Evolutionary conservation across 345 rosid species (phyloP).

Genomic region (Luvunga scandens): DNA sequence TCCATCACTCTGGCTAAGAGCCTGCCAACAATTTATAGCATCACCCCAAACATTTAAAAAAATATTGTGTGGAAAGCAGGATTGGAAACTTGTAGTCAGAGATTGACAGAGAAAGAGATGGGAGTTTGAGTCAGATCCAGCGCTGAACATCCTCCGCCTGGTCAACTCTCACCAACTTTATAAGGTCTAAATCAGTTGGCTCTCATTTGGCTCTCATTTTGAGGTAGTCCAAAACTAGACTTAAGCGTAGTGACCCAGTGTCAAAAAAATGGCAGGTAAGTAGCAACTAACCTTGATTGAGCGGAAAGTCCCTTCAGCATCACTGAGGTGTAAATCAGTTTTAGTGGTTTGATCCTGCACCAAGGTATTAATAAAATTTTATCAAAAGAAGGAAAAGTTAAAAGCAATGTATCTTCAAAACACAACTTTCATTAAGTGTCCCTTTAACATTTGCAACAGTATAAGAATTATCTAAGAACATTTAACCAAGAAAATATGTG

Average conservation of each 20-base stretch:
- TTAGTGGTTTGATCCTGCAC: constrained; percentile 63
- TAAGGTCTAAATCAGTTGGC: constrained; percentile 8
- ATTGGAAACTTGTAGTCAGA: not conserved
- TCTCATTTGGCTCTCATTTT: not conserved
- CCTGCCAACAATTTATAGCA: constrained; percentile 45
- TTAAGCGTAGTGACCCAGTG: not conserved
- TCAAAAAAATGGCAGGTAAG: constrained; percentile 13
- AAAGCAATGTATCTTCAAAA: constrained; percentile 3
- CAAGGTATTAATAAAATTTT: constrained; percentile 2
- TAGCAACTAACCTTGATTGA: constrained; percentile 72
- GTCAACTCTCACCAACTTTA: constrained; percentile 17
- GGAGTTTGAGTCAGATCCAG: not conserved
- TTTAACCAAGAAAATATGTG: not conserved
- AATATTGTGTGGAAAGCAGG: not conserved
- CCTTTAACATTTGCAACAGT: not conserved
- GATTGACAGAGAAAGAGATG: not conserved
- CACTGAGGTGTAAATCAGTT: constrained; percentile 59
- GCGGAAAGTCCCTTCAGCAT: constrained; percentile 71
- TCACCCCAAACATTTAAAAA: constrained; percentile 16
- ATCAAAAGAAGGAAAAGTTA: not conserved
- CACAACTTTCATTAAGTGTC: not conserved
- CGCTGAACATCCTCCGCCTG: not conserved
- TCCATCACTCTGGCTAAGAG: constrained; percentile 94
- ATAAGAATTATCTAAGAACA: not conserved
- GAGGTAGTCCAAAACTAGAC: not conserved